Evolutionary conservation across 306 rosid species (phyloP).

Genomic region (Prunus davidiana): DNA sequence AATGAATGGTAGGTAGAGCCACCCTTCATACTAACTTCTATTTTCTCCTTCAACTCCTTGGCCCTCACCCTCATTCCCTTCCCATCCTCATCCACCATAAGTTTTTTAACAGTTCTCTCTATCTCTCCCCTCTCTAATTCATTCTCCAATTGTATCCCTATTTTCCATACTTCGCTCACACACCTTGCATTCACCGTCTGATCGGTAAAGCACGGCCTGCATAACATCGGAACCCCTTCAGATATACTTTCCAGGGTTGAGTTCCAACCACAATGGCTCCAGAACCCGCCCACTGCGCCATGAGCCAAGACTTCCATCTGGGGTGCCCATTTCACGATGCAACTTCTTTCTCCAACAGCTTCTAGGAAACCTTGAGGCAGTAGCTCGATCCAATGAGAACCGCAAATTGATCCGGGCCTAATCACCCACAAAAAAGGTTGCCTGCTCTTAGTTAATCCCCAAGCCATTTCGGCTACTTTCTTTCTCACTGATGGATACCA

Average conservation of each 20-base stretch:
- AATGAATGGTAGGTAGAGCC: slow-evolving; percentile 19
- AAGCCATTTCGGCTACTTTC: slow-evolving; percentile 46
- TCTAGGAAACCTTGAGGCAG: slow-evolving; percentile 44
- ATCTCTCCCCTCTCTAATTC: slow-evolving; percentile 41
- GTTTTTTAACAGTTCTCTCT: slow-evolving; percentile 36
- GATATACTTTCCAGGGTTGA: slow-evolving; percentile 60
- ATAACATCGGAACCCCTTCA: slow-evolving; percentile 70
- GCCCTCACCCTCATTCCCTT: slow-evolving; percentile 41
- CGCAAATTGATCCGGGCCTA: slow-evolving; percentile 43
- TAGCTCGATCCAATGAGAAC: slow-evolving; percentile 44
- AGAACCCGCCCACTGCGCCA: slow-evolving; percentile 51
- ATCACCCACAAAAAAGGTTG: slow-evolving; percentile 56
- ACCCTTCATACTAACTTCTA: slow-evolving; percentile 25
- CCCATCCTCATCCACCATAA: slow-evolving; percentile 43
- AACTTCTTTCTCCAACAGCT: slow-evolving; percentile 39
- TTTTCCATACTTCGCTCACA: slow-evolving; percentile 50
- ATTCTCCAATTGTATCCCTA: slow-evolving; percentile 41
- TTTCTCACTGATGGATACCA: slow-evolving; percentile 35
- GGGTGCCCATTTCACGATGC: slow-evolving; percentile 70
- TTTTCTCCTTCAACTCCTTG: slow-evolving; percentile 43
- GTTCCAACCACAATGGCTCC: slow-evolving; percentile 74
- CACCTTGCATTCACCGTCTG: slow-evolving; percentile 55
- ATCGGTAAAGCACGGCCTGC: slow-evolving; percentile 49
- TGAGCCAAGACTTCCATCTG: slow-evolving; percentile 62
- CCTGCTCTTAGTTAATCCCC: slow-evolving; percentile 42